Conservation (phyloP, 768 basidiomycete genomes). For the Mrakia frigida region DNA sequence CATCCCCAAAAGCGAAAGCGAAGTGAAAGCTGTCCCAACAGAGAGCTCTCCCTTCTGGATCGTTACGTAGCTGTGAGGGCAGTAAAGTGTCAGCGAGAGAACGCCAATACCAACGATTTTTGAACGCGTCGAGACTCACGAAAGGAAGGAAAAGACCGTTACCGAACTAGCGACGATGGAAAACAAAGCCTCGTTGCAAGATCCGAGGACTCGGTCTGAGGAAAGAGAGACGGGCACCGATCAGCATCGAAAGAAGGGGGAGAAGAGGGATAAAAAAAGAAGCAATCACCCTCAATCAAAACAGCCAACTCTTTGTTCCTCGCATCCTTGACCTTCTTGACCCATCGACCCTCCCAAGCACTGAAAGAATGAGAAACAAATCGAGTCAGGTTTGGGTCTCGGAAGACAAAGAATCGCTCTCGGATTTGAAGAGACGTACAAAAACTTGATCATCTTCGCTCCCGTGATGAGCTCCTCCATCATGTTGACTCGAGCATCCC, state of each 20-base stretch:
- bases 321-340: slow-evolving; percentile 51
- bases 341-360: slow-evolving; percentile 74
- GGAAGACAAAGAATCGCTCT: slow-evolving; percentile 49
- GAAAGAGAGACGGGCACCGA: too few relatives aligned
- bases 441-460: slow-evolving; percentile 53
- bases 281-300: slow-evolving; percentile 58
- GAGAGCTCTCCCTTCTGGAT: slow-evolving; percentile 59
- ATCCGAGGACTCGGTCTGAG: slow-evolving; percentile 57
- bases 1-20: slow-evolving; percentile 81
- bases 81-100: neutral
- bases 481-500: neutral
- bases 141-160: slow-evolving; percentile 70
- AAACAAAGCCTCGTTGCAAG: slow-evolving; percentile 70
- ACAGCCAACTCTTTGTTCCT: slow-evolving; percentile 62
- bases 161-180: slow-evolving; percentile 68
- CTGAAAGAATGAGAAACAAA: too few relatives aligned
- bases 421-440: slow-evolving; percentile 75
- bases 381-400: too few relatives aligned
- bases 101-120: too few relatives aligned
- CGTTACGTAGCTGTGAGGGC: slow-evolving; percentile 45
- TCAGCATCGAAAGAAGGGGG: too few relatives aligned
- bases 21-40: slow-evolving; percentile 76
- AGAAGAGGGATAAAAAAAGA: too few relatives aligned
- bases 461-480: slow-evolving; percentile 13
- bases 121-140: slow-evolving; percentile 60